Evolutionary conservation across 2,329 filamentous ascomycete genomes (phyloP), one percentile per base, ranked within the genome.

Genomic region (Ascochyta koolunga): DNA sequence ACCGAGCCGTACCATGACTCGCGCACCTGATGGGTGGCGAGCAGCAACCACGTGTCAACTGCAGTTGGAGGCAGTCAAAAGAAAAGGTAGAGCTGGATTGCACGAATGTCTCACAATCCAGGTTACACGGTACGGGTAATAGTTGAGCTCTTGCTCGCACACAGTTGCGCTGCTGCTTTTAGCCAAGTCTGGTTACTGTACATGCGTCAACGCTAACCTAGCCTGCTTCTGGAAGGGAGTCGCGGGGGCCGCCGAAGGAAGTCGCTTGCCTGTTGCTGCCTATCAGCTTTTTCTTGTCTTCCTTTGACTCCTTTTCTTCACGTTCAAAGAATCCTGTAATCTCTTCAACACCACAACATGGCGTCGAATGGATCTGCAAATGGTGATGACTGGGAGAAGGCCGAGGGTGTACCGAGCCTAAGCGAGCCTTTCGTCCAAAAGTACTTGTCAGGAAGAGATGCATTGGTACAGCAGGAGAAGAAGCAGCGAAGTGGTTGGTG

Each of bases 351-450:
- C 29, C 19, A n/a, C 25, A 58, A 31, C 4, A 73, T 73, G 70
- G 57, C 65, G 5, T 24, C 61, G n/a, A 58, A 59, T 13, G 50
- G 54, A 18, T 43, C 48, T 32, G 47, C 54, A 45, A 68, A 69
- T 29, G 70, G 74, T 32, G 74, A 75, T 11, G 68, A 69, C 38
- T 80, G 74, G 73, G 69, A 71, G 44, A 60, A 73, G 51, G 72
- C 73, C 33, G 71, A 78, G 57, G 78, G 79, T 44, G 72, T 76
- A 10, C 74, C 74, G 3, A 69, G 61, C 37, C 63, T 74, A 21
- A 76, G 84, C 9, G 91, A 96, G 65, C 86, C 88, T 0, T 92
- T 96, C 73, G 83, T 97, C 40, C 86, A 91, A 65, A 86, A 93
- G 71, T 97, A 96, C 69, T 78, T 96, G 33, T 77, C 85, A 37